Percentiles rank a stretch among this genome's conserved stretches.
phyloP scores from a whole-genome alignment of 2,329 filamentous ascomycete species.

The Pseudohalonectria lignicola region DNA sequence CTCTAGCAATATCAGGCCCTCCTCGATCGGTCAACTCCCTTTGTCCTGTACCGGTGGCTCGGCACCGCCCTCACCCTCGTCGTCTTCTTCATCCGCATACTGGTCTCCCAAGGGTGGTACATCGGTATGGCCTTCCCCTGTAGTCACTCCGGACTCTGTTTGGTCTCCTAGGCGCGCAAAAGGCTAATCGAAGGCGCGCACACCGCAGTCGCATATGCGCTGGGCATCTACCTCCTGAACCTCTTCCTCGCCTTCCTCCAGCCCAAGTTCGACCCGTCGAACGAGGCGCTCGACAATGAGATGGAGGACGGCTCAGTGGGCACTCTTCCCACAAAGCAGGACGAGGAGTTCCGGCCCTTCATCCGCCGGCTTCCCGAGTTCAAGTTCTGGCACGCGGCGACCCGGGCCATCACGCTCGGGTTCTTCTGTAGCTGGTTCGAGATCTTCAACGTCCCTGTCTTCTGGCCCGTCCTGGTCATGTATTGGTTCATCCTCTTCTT shows the following conservation, averaged over 20 bases:
- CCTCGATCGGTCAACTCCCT: conserved; percentile 88
- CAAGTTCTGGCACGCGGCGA: conserved; percentile 99
- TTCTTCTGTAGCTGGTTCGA: conserved; percentile 89
- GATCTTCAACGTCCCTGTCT: conserved; percentile 93
- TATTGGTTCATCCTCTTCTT: conserved; percentile 98
- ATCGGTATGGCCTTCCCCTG: conserved; percentile 54
- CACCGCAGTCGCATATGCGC: conserved; percentile 82
- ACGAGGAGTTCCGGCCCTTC: conserved; percentile 96
- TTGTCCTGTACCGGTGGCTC: conserved; percentile 79
- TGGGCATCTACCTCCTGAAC: conserved; percentile 98
- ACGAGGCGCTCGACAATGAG: conserved; percentile 81
- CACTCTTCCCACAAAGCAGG: conserved; percentile 82
- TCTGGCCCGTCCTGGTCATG: conserved; percentile 96
- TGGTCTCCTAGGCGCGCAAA: not conserved
- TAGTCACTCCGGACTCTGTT: no score
- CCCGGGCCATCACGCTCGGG: conserved; percentile 69
- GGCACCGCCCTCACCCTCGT: conserved; percentile 67
- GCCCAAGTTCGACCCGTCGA: conserved; percentile 96
- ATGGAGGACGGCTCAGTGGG: conserved; percentile 86
- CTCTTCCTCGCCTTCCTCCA: conserved; percentile 97
- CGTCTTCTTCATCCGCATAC: conserved; percentile 79
- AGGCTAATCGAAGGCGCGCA: not conserved
- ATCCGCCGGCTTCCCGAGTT: conserved; percentile 94
- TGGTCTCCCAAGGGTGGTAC: conserved; percentile 95
- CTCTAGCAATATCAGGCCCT: conserved; percentile 82